Conservation (phyloP, 306 rosid species). For the Carpinus viminea region DNA sequence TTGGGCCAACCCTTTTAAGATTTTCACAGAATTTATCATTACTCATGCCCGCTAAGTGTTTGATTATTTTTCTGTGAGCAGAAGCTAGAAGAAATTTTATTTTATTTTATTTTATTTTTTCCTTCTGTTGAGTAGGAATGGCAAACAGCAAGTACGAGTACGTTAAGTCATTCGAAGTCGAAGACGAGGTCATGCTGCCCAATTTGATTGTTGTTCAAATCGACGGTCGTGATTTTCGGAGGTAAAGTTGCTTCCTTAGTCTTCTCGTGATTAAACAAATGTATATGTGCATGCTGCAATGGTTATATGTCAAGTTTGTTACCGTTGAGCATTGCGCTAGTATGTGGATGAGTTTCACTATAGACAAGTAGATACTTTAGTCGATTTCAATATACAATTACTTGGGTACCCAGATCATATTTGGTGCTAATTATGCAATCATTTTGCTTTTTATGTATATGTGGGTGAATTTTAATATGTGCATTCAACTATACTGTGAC, state of each 20-base stretch:
- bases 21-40: too few species aligned
- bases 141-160: slow-evolving; percentile 85
- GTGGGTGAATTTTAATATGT: not conserved
- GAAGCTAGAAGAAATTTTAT: not conserved
- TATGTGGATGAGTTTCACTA: not conserved
- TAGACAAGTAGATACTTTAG: not conserved
- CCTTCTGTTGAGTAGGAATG: slow-evolving; percentile 31
- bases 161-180: slow-evolving; percentile 69
- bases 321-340: not conserved
- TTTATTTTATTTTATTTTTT: not conserved
- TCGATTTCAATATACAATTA: not conserved
- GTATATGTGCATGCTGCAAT: not conserved
- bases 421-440: not conserved
- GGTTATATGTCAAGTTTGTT: not conserved
- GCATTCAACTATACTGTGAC: not conserved
- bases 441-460: too few species aligned
- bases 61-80: slow-evolving; percentile 1
- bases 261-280: not conserved
- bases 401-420: not conserved
- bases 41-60: not conserved
- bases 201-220: slow-evolving; percentile 64
- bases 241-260: slow-evolving; percentile 21
- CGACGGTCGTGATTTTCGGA: slow-evolving; percentile 45
- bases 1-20: too few species aligned
- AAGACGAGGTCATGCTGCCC: slow-evolving; percentile 74